Evolutionary conservation across 176 grass and related monocot species (phyloP), one percentile per base, ranked within the genome.

Genomic region (Rhipidocladum racemiflorum): DNA sequence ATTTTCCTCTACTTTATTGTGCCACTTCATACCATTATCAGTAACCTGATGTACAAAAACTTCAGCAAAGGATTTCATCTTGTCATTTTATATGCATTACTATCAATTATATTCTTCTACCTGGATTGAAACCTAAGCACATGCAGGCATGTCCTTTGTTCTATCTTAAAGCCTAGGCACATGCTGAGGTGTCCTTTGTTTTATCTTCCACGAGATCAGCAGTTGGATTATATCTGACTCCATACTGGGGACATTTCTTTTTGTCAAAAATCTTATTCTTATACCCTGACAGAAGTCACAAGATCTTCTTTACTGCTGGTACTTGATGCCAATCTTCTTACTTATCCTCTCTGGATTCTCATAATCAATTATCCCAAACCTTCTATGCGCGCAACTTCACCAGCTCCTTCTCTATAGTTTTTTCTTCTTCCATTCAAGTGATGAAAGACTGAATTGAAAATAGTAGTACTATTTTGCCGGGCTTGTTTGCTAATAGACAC

Each of bases 211-310:
- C 77, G 65, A 13, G 30, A 55, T 81, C 74, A 70, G 46, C 6
- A 18, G 20, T 49, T 86, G 29, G 59, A 82, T 72, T 78, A 85
- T 66, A 60, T 77, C 48, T 20, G 20, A 34, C 72, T 78, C 57
- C 57, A 38, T 78, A 21, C 42, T 21, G 72, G 48, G 71, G 28
- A 59, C 44, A 46, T 34, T 32, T 49, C 62, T 66, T 86, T 80
- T 82, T 18, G 46, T 76, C 17, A 18, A 49, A 70, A 78, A 65
- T 16, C 12, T 60, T 67, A 77, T 86, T 89, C 83, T 86, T 83
- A 45, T 66, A 83, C 83, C 75, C 83, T 78, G 73, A 82, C 66
- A 74, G 66, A 83, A 86, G 67, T 73, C 25, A 82, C 74, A 82
- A 78, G 18, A 73, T 78, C 27, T 85, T 85, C 65, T 39, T 76